phyloP scores from a whole-genome alignment of 2,329 filamentous ascomycete species.

The Dothiorella sarmentorum region DNA sequence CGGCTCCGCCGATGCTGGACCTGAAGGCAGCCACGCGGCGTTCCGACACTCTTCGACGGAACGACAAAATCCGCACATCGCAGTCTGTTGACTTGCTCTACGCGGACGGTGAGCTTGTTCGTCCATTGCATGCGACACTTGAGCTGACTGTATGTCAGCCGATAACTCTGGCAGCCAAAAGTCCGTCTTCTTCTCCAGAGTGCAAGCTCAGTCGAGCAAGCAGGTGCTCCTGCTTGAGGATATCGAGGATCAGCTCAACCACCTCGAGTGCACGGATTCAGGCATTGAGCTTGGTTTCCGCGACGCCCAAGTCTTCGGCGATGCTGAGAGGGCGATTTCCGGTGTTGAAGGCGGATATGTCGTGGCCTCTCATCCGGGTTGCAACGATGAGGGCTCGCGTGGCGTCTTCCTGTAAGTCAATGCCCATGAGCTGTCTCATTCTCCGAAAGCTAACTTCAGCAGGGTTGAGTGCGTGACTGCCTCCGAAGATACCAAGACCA shows the following conservation, averaged over 20 bases:
- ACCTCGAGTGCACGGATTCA: conserved; percentile 28
- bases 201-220: conserved; percentile 31
- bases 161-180: conserved; percentile 26
- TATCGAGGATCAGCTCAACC: conserved; percentile 33
- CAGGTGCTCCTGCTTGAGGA: conserved; percentile 36
- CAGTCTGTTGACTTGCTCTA: conserved; percentile 33
- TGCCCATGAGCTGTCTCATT: neutral
- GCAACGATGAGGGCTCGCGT: conserved; percentile 36
- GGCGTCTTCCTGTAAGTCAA: conserved; percentile 31
- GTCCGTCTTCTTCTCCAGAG: conserved; percentile 33
- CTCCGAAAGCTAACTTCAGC: neutral
- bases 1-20: conserved; percentile 23
- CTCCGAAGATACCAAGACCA: conserved; percentile 26
- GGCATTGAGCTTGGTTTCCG: conserved; percentile 32
- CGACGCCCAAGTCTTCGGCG: conserved; percentile 25
- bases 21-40: conserved; percentile 33
- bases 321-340: conserved; percentile 28
- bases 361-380: conserved; percentile 37
- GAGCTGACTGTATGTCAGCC: conserved; percentile 18
- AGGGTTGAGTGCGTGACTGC: conserved; percentile 27
- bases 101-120: conserved; percentile 28
- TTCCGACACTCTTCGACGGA: conserved; percentile 27
- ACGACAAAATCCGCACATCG: conserved; percentile 27
- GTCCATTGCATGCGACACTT: conserved; percentile 8
- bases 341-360: conserved; percentile 28